Evolutionary conservation across 1,284 basidiomycete genomes (phyloP), one percentile per base, ranked within the genome.

Genomic region (Cryptococcus maquisensis): DNA sequence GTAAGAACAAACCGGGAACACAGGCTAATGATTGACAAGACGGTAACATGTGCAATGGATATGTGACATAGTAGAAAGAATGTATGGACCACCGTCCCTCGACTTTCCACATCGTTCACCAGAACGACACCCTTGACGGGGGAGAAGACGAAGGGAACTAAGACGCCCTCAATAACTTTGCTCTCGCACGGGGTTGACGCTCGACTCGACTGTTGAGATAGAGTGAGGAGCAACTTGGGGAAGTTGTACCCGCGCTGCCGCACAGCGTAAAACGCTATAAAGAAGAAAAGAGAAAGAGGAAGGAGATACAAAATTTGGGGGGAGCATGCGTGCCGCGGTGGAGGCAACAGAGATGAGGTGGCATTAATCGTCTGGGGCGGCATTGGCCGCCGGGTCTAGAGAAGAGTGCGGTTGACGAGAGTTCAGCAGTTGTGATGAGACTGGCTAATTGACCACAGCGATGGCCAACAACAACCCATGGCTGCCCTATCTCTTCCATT

Each of bases 1-100:
- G n/a, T n/a, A n/a, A n/a, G n/a, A n/a, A n/a, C n/a, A n/a, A n/a
- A n/a, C n/a, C n/a, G n/a, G n/a, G n/a, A n/a, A n/a, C n/a, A n/a
- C n/a, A n/a, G n/a, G n/a, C n/a, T n/a, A n/a, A n/a, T n/a, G 39
- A n/a, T 21, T 8, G 39, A 7, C 15, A 40, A 40, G 13, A 3
- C 7, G 10, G 10, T 10, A 28, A 9, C n/a, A 42, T 23, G 23
- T 20, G 40, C 40, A 18, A 42, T n/a, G 5, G 5, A 42, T 42
- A 18, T n/a, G 10, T 5, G 4, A 3, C 40, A 42, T 15, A n/a
- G 9, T 42, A 47, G 15, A 47, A 21, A 57, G 23, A 42, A 63
- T 68, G 63, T 69, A 60, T 53, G 64, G 66, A 63, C 67, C 59
- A 68, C 69, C 69, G 59, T 61, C 69, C 65, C 69, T 59, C 65